Conservation (phyloP, 345 rosid genomes). For the Hypericum androsaemum region DNA sequence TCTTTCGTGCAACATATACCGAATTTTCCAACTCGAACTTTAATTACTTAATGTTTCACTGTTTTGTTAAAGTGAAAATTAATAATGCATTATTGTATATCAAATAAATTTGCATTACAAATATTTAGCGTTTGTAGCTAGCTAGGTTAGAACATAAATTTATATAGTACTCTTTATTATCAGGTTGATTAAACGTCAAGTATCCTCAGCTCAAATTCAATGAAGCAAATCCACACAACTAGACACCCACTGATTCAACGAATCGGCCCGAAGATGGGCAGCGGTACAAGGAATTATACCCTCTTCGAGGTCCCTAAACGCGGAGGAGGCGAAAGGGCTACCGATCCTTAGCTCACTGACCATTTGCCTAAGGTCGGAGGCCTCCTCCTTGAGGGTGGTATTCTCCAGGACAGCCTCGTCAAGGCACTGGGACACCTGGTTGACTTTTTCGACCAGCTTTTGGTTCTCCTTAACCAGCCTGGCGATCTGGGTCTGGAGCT, state of each 20-base stretch:
- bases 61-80: too few relatives aligned
- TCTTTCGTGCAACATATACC: slow-evolving; percentile 8
- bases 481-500: slow-evolving; percentile 76
- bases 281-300: slow-evolving; percentile 29
- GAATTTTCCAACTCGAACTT: slow-evolving; percentile 7
- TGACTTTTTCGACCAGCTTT: slow-evolving; percentile 55
- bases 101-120: too few relatives aligned
- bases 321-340: slow-evolving; percentile 30
- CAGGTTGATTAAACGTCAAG: slow-evolving; percentile 4
- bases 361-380: slow-evolving; percentile 65
- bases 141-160: slow-evolving; percentile 7
- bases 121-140: slow-evolving; percentile 4
- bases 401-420: slow-evolving; percentile 61
- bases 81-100: too few relatives aligned
- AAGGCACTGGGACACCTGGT: slow-evolving; percentile 50
- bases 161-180: slow-evolving; percentile 1
- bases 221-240: slow-evolving; percentile 36
- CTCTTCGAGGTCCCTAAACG: slow-evolving; percentile 46
- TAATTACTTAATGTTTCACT: too few relatives aligned
- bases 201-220: slow-evolving; percentile 15
- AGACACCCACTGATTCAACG: slow-evolving; percentile 23
- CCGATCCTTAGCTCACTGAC: slow-evolving; percentile 38
- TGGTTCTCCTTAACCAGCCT: slow-evolving; percentile 69
- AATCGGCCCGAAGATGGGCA: slow-evolving; percentile 35
- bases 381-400: slow-evolving; percentile 70